These are phyloP conservation scores for Globisporangium cylindrosporum DNA, from an alignment of 352 stramenopile species.

Conservation along the genomic window DNA sequence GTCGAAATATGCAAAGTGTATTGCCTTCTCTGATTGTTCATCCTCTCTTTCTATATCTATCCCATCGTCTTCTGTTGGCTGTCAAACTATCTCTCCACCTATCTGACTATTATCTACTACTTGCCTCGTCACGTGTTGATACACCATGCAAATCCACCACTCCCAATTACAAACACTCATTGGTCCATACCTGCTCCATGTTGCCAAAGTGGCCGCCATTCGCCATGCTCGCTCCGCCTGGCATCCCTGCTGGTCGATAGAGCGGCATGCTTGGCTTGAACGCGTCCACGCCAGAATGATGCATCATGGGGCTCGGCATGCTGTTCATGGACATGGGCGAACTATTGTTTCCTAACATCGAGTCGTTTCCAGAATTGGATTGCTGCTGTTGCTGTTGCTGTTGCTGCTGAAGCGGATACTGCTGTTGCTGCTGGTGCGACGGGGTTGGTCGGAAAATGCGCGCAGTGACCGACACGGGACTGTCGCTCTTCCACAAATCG, in stretches of 20 bases:
- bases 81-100: background rate
- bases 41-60: constrained; percentile 8
- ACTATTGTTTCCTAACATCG: constrained; percentile 20
- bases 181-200: constrained; percentile 57
- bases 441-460: constrained; percentile 47
- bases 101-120: background rate
- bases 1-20: constrained; percentile 1
- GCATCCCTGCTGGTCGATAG: constrained; percentile 43
- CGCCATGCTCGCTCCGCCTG: constrained; percentile 17
- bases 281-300: constrained; percentile 29
- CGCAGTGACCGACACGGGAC: constrained; percentile 58
- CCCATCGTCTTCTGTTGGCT: background rate
- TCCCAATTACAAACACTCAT: constrained; percentile 16
- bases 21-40: background rate
- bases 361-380: constrained; percentile 20
- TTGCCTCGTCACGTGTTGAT: background rate
- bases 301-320: constrained; percentile 10
- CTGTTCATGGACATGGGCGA: constrained; percentile 10
- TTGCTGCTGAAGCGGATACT: constrained; percentile 21
- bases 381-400: constrained; percentile 22
- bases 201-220: constrained; percentile 30
- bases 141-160: background rate
- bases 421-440: constrained; percentile 8
- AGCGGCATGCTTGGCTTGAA: constrained; percentile 35
- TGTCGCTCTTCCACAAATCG: constrained; percentile 63